These are phyloP conservation scores for Beauveria bassiana DNA, from an alignment of 2,329 filamentous ascomycete species.

Conservation along the genomic window DNA sequence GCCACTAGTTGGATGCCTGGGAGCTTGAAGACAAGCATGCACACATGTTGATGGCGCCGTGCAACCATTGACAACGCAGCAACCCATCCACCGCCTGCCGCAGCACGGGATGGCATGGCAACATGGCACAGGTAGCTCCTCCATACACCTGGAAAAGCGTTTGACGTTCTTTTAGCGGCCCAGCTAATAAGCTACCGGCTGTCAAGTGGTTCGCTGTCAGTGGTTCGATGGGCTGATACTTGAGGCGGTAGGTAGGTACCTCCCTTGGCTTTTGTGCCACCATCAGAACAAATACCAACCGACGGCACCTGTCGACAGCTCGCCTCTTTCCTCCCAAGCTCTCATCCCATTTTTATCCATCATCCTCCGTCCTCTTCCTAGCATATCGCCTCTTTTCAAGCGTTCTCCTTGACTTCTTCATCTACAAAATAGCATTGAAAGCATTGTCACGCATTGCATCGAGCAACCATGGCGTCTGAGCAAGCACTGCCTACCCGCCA, in stretches of 20 bases:
- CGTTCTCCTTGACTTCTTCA: neutral
- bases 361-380: neutral
- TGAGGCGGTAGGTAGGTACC: neutral
- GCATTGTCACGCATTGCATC: neutral
- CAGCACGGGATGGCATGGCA: neutral
- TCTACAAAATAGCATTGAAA: neutral
- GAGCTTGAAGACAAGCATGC: neutral
- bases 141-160: neutral
- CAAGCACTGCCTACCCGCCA: slow-evolving; percentile 51
- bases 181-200: neutral
- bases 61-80: neutral
- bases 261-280: neutral
- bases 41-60: neutral
- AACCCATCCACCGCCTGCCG: neutral
- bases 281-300: neutral
- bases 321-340: neutral
- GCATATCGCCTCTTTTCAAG: neutral
- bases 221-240: neutral
- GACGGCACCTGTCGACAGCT: neutral
- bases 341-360: neutral
- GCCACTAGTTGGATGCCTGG: neutral
- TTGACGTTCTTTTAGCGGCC: neutral
- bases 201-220: neutral
- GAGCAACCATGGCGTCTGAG: slow-evolving; percentile 25
- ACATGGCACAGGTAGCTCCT: neutral